Evolutionary conservation across 2,329 filamentous ascomycete species (phyloP).

Genomic region (Xylaria sp.): DNA sequence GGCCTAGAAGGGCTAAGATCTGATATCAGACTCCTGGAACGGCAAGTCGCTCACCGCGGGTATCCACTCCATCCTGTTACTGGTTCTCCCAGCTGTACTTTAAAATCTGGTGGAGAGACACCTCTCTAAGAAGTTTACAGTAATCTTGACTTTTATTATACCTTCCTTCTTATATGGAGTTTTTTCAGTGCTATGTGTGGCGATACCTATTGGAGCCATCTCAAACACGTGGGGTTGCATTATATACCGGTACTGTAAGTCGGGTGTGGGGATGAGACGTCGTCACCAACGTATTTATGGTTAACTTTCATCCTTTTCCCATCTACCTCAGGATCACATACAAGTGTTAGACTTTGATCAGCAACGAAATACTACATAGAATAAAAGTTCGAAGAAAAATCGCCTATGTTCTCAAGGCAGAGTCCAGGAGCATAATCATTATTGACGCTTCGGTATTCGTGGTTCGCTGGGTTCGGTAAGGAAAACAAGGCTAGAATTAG

Average conservation of each 20-base stretch:
- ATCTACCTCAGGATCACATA: not conserved
- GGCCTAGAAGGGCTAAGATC: constrained; percentile 26
- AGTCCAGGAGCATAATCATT: not conserved
- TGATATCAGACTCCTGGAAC: constrained; percentile 20
- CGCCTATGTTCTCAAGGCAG: not conserved
- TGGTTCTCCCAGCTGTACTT: constrained; percentile 2
- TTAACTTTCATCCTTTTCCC: not conserved
- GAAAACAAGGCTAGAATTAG: no score
- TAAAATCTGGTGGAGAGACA: not conserved
- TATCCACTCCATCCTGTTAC: constrained; percentile 12
- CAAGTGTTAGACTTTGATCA: not conserved
- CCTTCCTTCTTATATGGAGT: not conserved
- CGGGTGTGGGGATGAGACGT: constrained; percentile 15
- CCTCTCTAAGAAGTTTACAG: not conserved
- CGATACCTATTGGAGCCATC: not conserved
- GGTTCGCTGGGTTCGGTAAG: no score
- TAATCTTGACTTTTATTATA: constrained; percentile 4
- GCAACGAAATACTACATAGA: not conserved
- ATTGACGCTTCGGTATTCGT: no score
- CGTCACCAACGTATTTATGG: constrained; percentile 13
- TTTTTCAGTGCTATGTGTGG: not conserved
- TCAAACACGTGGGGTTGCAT: constrained; percentile 3
- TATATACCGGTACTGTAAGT: constrained; percentile 3
- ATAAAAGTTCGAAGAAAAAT: not conserved
- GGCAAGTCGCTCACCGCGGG: not conserved